Base-by-base conservation (phyloP, 176 grass and related monocot species). In the Oropetium thomaeum region DNA sequence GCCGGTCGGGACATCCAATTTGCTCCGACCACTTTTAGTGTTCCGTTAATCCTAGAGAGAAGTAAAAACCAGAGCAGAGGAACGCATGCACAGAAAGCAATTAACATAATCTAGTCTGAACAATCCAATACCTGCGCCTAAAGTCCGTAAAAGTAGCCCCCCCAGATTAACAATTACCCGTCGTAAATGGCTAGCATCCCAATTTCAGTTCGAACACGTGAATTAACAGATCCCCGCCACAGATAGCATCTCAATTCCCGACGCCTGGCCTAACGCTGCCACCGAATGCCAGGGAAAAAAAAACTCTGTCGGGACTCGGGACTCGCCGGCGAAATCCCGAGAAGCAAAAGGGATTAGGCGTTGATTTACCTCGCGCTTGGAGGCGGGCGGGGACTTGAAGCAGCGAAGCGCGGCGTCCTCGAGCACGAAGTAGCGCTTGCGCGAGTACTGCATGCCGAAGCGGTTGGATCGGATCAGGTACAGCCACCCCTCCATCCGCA, bases 391-490 rank as follows among this genome's bases (percentile, higher is more conserved):
- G 34, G 82, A 77, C 84, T 93, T 90, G 81, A 85, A 97, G 87
- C 93, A 97, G 76, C 73, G 78, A 71, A 93, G 90, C 41, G 73
- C 69, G 71, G 91, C 87, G 64, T 82, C 87, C 51, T 97, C 83
- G 58, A 97, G 90, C 81, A 97, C 90, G 73, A 97, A 93, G 90
- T 97, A 97, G 71, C 93, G 82, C 85, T 97, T 97, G 70, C 90
- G 74, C 16, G 87, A 97, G 81, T 86, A 90, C 73, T 90, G 93
- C 59, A 97, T 67, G 4, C 93, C 93, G 38, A 97, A 76, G 0
- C 87, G 82, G 79, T 97, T 97, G 75, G 87, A 97, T 77, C 93
- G 85, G 76, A 97, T 90, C 49, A 97, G 70, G 80, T 97, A 93
- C 35, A 97, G 37, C 93, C 93, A 97, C 25, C 93, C 93, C 49